Conservation (phyloP, 306 rosid species). For the Canavalia ensiformis region DNA sequence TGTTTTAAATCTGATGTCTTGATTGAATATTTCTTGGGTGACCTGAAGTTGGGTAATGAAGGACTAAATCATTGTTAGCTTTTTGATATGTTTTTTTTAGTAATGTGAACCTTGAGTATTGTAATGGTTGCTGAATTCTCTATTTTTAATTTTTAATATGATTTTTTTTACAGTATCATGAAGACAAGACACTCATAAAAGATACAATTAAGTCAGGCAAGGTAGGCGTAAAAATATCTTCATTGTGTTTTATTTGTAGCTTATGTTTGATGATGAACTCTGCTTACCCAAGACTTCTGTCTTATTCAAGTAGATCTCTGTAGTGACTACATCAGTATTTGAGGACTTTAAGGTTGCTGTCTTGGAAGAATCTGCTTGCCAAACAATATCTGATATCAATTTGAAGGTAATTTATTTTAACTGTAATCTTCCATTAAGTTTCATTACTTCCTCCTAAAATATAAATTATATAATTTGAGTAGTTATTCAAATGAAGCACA, state of each 20-base stretch:
- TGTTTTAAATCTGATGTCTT: slow-evolving; percentile 28
- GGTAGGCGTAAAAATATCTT: slow-evolving; percentile 60
- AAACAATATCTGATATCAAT: slow-evolving; percentile 76
- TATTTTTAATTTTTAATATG: slow-evolving; percentile 12
- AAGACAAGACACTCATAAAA: slow-evolving; percentile 80
- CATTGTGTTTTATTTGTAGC: slow-evolving; percentile 38
- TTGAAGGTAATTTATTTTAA: slow-evolving; percentile 69
- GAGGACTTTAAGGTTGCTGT: slow-evolving; percentile 80
- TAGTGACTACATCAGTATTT: slow-evolving; percentile 70
- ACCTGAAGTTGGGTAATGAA: slow-evolving; percentile 24
- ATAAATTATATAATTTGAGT: slow-evolving; percentile 33
- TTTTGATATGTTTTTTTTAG: slow-evolving; percentile 8
- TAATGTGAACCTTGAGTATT: slow-evolving; percentile 22
- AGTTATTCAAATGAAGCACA: slow-evolving; percentile 9
- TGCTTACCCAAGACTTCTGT: slow-evolving; percentile 28
- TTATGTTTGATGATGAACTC: slow-evolving; percentile 41
- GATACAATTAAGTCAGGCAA: slow-evolving; percentile 79
- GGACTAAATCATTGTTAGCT: slow-evolving; percentile 19
- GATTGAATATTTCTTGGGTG: slow-evolving; percentile 34
- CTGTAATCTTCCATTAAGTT: slow-evolving; percentile 31
- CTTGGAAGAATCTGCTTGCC: slow-evolving; percentile 65
- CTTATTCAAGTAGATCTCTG: slow-evolving; percentile 59
- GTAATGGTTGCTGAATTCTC: slow-evolving; percentile 38
- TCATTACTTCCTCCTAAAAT: slow-evolving; percentile 32
- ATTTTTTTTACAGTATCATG: slow-evolving; percentile 73